A percentile compares a stretch with the other conserved stretches of the same genome.
Evolutionary conservation across 1,284 basidiomycete genomes (phyloP).

Genomic region (Taiwanofungus camphoratus): DNA sequence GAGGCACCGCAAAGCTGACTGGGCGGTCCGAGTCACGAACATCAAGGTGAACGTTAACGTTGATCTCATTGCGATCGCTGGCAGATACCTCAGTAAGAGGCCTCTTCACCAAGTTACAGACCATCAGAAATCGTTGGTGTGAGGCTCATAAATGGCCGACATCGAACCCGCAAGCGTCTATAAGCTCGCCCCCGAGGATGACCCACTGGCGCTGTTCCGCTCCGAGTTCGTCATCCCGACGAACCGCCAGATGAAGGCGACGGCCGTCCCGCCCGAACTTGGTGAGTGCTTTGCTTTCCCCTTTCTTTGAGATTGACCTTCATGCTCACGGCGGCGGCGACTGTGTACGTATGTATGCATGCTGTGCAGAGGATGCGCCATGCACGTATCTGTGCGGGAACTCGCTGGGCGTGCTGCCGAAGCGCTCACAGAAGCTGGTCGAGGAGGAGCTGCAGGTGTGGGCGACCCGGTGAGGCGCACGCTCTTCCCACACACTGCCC

Average conservation of each 20-base stretch:
- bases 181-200: constrained; percentile 19
- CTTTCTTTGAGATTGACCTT: too few species aligned
- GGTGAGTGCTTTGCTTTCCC: constrained; percentile 22
- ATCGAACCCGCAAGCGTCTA: constrained; percentile 9
- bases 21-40: too few species aligned
- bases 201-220: constrained; percentile 24
- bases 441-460: constrained; percentile 88
- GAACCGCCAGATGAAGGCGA: constrained; percentile 49
- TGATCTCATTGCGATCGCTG: too few species aligned
- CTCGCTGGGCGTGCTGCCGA: constrained; percentile 84
- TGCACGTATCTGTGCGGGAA: constrained; percentile 95
- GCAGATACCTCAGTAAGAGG: too few species aligned
- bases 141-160: background rate
- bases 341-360: constrained; percentile 2
- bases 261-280: constrained; percentile 32
- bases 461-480: constrained; percentile 60
- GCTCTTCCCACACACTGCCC: background rate
- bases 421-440: constrained; percentile 66
- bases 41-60: too few species aligned
- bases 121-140: too few species aligned
- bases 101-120: too few species aligned
- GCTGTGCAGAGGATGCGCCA: constrained; percentile 39
- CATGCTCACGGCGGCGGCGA: too few species aligned
- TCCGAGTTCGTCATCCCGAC: constrained; percentile 61
- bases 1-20: too few species aligned